Conservation (phyloP, 805 yeast species). For the Peterozyma xylosa region DNA sequence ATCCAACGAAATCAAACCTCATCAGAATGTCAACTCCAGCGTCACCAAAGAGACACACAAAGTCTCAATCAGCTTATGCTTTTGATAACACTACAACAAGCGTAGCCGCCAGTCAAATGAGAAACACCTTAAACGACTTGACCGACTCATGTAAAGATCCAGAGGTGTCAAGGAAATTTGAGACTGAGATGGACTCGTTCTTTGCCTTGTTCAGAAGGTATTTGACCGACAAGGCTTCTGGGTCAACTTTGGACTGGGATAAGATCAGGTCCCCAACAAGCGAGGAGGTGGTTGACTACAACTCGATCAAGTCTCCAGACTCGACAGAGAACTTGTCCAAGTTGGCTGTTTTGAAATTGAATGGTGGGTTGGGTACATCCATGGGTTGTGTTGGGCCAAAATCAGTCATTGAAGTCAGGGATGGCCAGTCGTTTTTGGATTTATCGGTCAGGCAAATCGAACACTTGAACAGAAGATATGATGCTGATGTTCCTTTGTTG, state of each 20-base stretch:
- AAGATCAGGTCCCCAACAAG: conserved; percentile 85
- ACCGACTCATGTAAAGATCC: conserved; percentile 69
- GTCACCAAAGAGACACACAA: conserved; percentile 49
- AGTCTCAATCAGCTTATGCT: conserved; percentile 75
- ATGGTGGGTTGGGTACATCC: conserved; percentile 98
- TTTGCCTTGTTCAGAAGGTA: conserved; percentile 92
- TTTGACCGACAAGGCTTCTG: conserved; percentile 80
- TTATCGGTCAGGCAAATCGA: conserved; percentile 95
- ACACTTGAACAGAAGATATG: conserved; percentile 82
- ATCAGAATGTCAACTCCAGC: background rate
- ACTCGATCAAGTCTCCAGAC: conserved; percentile 26
- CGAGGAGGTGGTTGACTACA: conserved; percentile 83
- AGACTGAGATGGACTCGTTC: conserved; percentile 89
- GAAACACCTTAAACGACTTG: conserved; percentile 85
- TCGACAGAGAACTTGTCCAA: conserved; percentile 52
- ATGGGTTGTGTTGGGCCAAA: conserved; percentile 99
- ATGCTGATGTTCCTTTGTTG: conserved; percentile 89
- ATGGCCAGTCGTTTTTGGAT: conserved; percentile 95
- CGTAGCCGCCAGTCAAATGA: conserved; percentile 96
- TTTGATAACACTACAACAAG: conserved; percentile 93
- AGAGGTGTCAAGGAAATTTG: conserved; percentile 52
- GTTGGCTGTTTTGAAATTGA: conserved; percentile 90
- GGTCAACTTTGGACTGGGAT: conserved; percentile 86
- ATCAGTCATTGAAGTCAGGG: conserved; percentile 96
- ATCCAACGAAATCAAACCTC: no score